Conservation (phyloP, 495 filamentous ascomycete genomes). For the Lentithecium fluviatile region DNA sequence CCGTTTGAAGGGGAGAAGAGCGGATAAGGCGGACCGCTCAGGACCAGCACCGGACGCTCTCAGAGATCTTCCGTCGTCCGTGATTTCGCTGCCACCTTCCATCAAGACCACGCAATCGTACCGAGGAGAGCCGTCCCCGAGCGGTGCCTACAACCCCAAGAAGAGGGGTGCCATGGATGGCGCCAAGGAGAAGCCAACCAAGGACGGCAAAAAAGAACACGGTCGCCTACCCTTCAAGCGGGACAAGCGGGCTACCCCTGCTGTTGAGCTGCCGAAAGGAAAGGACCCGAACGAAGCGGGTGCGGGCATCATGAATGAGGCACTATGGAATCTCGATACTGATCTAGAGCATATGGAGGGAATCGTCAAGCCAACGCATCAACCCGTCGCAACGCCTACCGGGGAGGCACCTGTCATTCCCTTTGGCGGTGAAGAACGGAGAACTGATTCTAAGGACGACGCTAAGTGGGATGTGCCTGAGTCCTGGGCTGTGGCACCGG, state of each 20-base stretch:
- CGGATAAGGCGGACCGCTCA: conserved; percentile 55
- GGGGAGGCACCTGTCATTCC: conserved; percentile 53
- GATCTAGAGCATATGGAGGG: conserved; percentile 81
- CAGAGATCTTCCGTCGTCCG: conserved; percentile 56
- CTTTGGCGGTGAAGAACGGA: conserved; percentile 49
- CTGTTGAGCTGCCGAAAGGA: conserved; percentile 23
- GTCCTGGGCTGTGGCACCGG: conserved; percentile 79
- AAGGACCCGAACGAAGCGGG: conserved; percentile 42
- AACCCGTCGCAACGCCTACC: conserved; percentile 61
- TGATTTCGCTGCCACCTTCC: conserved; percentile 50
- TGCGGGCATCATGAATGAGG: conserved; percentile 20
- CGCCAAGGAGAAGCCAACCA: not conserved
- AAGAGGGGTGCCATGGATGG: conserved; percentile 14
- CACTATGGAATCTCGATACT: conserved; percentile 73
- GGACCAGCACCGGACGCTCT: conserved; percentile 48
- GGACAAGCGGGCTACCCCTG: conserved; percentile 14
- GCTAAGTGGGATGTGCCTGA: conserved; percentile 83
- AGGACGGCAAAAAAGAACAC: conserved; percentile 29
- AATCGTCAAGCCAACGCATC: conserved; percentile 64
- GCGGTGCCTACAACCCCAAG: conserved; percentile 17
- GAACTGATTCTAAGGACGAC: conserved; percentile 36
- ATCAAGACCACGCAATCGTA: conserved; percentile 47
- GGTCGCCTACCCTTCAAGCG: conserved; percentile 28
- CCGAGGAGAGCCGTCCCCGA: conserved; percentile 53
- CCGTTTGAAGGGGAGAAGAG: conserved; percentile 52